Percentiles rank a stretch among this genome's conserved stretches.
Evolutionary conservation across 495 filamentous ascomycete genomes (phyloP).

Genomic region (Paragyromitra xinjiangensis): DNA sequence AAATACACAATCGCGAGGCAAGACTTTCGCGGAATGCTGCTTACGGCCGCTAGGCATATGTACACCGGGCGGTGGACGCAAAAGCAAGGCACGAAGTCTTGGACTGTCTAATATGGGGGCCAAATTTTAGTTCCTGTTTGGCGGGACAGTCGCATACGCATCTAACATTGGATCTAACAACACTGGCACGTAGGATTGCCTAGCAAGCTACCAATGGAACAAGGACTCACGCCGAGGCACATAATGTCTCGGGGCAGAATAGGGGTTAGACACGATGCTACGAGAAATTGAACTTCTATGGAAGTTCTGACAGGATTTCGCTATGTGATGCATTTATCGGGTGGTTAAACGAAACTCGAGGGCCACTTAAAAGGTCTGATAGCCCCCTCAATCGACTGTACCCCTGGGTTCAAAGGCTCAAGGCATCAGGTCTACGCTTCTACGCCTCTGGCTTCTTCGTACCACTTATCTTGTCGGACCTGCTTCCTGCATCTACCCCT

Average conservation of each 20-base stretch:
- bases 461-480: neutral
- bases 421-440: constrained; percentile 8
- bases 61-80: constrained; percentile 20
- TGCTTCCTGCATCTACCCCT: neutral
- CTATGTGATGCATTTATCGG: constrained; percentile 1
- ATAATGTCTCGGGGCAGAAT: constrained; percentile 15
- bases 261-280: constrained; percentile 20
- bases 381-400: neutral
- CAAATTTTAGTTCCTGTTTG: constrained; percentile 25
- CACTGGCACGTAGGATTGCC: neutral
- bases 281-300: neutral
- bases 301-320: neutral
- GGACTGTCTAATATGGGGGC: constrained; percentile 4
- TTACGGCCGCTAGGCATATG: constrained; percentile 14
- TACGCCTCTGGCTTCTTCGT: neutral
- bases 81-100: constrained; percentile 21
- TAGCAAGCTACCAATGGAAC: neutral
- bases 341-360: neutral
- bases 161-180: constrained; percentile 24
- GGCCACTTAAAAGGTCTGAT: constrained; percentile 27
- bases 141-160: constrained; percentile 17
- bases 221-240: neutral
- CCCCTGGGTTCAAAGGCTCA: constrained; percentile 1
- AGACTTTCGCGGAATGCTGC: constrained; percentile 38
- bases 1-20: constrained; percentile 15